Base-by-base conservation (phyloP, 2,329 filamentous ascomycete species). In the Stemphylium beticola region DNA sequence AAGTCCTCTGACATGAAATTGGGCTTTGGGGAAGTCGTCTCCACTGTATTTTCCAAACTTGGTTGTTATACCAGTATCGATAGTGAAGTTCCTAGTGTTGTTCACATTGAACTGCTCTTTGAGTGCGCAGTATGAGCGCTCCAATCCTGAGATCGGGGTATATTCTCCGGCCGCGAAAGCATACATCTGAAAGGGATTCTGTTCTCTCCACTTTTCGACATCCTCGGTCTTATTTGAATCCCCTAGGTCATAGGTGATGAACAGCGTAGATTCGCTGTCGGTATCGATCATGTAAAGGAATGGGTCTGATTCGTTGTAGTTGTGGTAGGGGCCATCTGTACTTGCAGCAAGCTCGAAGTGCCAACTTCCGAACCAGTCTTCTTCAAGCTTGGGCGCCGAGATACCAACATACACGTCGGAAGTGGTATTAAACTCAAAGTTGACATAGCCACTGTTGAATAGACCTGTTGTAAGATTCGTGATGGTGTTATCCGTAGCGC, bases 281-380 rank as follows among this genome's bases (percentile, higher is more conserved):
- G 91, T 92, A 69, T 98, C 95, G 47, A 97, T 86, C 76, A 93
- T 89, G 64, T 87, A 84, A 7, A 97, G 80, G 60, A 88, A 84
- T 0, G 85, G 78, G 55, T 82, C 76, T 11, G 78, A 72, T 58
- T 82, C 76, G 61, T 85, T 79, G 64, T 85, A 90, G 32, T 77
- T 81, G 75, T 96, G 89, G 71, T 91, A 97, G 56, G 83, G 89
- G 1, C 79, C 83, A 65, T 96, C 89, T n/a, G 88, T 86, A 1
- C 93, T 97, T 4, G 85, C 90, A 1, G 91, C 92, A 18, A 99
- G 78, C 66, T 96, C 83, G 64, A 93, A 93, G 55, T 87, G 90
- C 81, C 92, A 99, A 4, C 80, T 79, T 2, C 88, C 89, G 0
- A 79, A 89, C 39, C 77, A 78, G 12, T 81, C 79, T 0, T 75